Evolutionary conservation across 2,329 filamentous ascomycete genomes (phyloP).

Genomic region (Thielaviopsis euricoi): DNA sequence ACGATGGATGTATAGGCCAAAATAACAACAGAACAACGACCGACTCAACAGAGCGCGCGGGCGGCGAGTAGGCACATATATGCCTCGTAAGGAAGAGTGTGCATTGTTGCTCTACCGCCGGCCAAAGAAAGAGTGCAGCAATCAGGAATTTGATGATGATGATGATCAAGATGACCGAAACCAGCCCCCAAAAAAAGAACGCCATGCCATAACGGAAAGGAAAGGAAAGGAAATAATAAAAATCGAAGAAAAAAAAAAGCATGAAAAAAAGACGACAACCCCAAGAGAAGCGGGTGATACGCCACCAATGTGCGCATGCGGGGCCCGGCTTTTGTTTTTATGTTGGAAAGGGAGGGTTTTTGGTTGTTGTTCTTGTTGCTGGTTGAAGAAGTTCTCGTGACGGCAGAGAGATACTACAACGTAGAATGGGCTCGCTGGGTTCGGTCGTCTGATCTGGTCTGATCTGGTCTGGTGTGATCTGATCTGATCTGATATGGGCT

Average conservation of each 20-base stretch:
- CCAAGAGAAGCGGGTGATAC: background rate
- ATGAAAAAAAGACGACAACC: conserved; percentile 3
- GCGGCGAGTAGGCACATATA: background rate
- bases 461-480: no score
- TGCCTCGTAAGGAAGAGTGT: no score
- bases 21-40: background rate
- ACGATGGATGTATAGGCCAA: background rate
- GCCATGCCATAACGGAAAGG: conserved; percentile 11
- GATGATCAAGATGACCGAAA: conserved; percentile 12
- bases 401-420: no score
- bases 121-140: conserved; percentile 1
- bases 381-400: no score
- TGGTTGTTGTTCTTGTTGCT: no score
- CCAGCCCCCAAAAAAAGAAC: conserved; percentile 9
- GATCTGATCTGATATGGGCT: no score
- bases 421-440: no score
- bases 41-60: background rate
- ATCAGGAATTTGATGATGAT: conserved; percentile 7
- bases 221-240: conserved; percentile 3
- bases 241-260: conserved; percentile 5
- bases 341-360: background rate
- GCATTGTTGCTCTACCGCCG: background rate
- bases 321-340: conserved; percentile 5
- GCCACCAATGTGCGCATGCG: background rate
- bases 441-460: no score